Base-by-base conservation (phyloP, 768 basidiomycete species). In the Phallus indusiatus region DNA sequence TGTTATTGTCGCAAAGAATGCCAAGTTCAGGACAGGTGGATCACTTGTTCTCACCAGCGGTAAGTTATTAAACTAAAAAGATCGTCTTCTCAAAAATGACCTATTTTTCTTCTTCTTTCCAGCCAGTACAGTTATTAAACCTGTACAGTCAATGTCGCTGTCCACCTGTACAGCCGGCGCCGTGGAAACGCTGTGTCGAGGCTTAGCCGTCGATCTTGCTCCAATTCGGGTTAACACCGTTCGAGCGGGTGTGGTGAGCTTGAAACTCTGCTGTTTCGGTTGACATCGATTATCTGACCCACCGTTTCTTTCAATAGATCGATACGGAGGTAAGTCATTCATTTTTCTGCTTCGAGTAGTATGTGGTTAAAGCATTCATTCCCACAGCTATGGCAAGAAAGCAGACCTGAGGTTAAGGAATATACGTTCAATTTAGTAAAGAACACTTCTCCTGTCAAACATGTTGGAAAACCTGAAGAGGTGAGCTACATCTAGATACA, bases 181-280 rank as follows among this genome's bases (percentile, higher is more conserved):
- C 17, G 48, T 63, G n/a, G 62, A 63, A 50, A 54, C 53, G n/a
- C 28, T 61, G n/a, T 35, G 54, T 33, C 53, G 62, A 1, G 59
- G 62, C 5, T 52, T 63, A 22, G 62, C 62, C 1, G 59, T 63
- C 22, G 60, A 63, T 22, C 53, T 63, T 20, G 62, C 62, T 14
- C 62, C 62, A 5, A 56, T 63, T 20, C 53, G 62, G 11, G 62
- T 63, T 5, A 63, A 63, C 36, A 20, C 46, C 12, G 60, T 63
- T 20, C 34, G 47, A 22, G 51, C 59, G 2, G 62, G 62, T 36
- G 22, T 52, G 11, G 57, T 52, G 34, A 52, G 51, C n/a, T 35
- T 5, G 12, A 24, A 3, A 12, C 18, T 35, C 18, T 35, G 17
- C 3, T 14, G 18, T 22, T 49, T 22, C 47, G 18, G 18, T 35